Evolutionary conservation across 495 filamentous ascomycete species (phyloP), one percentile per base, ranked within the genome.

Genomic region (Tuber indicum): DNA sequence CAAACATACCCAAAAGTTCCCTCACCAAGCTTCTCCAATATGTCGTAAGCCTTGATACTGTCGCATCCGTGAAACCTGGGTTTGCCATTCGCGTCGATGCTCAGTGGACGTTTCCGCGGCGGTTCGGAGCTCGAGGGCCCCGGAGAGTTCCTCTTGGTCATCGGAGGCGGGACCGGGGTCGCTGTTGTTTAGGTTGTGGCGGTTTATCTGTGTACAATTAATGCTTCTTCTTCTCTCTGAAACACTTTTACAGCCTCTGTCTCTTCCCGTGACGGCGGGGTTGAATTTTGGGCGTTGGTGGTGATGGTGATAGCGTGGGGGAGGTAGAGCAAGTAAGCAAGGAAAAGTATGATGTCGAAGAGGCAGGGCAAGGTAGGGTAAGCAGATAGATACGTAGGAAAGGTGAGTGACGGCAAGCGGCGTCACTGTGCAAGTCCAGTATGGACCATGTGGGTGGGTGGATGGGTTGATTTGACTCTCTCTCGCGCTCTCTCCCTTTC

Each of bases 1-100:
- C 44, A 75, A 77, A 80, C 75, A 75, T 75, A 94, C 92, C 95
- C 96, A 85, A 99, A 99, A 32, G 96, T 99, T 73, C 96, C 96
- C 84, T 99, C 96, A 78, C 96, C 96, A 72, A 99, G 89, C 86
- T 99, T 99, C 72, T 90, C 91, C 76, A 94, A 84, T 36, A 97
- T 88, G 78, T 97, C 93, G 84, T 97, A 99, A 75, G 96, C 91
- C 70, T 86, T 87, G 79, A 99, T 98, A 74, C 88, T 91, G 36
- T 94, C 95, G 86, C 94, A 97, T 44, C 96, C 96, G 72, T 86
- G 85, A 83, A 96, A 99, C 77, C 89, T 88, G 10, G 87, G 82
- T 70, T 76, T 79, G 26, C 82, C 82, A 21, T 80, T 79, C 74
- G 75, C 81, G 70, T 84, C 79, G 44, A 79, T 76, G 12, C 73